Evolutionary conservation across 2,329 filamentous ascomycete genomes (phyloP).

Genomic region (Fusarium robinianum): DNA sequence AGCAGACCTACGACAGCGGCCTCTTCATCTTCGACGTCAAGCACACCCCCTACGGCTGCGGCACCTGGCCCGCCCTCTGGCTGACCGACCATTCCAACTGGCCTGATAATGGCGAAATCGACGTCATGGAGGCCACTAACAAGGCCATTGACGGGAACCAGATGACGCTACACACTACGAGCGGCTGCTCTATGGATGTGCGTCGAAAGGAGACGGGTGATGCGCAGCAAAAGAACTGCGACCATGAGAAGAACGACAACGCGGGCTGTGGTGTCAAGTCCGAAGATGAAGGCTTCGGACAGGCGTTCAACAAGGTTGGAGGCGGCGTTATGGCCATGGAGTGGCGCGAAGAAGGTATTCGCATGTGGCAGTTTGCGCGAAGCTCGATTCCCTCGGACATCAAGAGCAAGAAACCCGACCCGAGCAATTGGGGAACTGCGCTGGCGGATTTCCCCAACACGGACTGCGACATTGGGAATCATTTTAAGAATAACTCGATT

Average conservation of each 20-base stretch:
- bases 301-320: constrained; percentile 55
- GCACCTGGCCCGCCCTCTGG: constrained; percentile 70
- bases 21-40: constrained; percentile 71
- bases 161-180: constrained; percentile 63
- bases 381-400: constrained; percentile 57
- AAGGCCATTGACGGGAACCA: constrained; percentile 58
- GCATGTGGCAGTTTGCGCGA: constrained; percentile 64
- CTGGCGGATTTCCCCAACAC: constrained; percentile 69
- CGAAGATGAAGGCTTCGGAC: constrained; percentile 52
- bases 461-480: constrained; percentile 60
- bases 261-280: constrained; percentile 61
- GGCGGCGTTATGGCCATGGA: constrained; percentile 67
- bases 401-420: constrained; percentile 56
- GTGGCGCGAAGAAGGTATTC: constrained; percentile 63
- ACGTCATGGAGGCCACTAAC: constrained; percentile 64
- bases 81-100: constrained; percentile 63
- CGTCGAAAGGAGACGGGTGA: constrained; percentile 58
- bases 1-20: constrained; percentile 61
- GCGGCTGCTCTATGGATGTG: constrained; percentile 57
- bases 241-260: constrained; percentile 56
- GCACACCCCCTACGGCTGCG: constrained; percentile 67
- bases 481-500: constrained; percentile 69
- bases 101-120: constrained; percentile 68
- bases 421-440: constrained; percentile 64
- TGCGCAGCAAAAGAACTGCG: constrained; percentile 51